Base-by-base conservation (phyloP, 305 asterid genomes). In the Fraxinus platypoda region DNA sequence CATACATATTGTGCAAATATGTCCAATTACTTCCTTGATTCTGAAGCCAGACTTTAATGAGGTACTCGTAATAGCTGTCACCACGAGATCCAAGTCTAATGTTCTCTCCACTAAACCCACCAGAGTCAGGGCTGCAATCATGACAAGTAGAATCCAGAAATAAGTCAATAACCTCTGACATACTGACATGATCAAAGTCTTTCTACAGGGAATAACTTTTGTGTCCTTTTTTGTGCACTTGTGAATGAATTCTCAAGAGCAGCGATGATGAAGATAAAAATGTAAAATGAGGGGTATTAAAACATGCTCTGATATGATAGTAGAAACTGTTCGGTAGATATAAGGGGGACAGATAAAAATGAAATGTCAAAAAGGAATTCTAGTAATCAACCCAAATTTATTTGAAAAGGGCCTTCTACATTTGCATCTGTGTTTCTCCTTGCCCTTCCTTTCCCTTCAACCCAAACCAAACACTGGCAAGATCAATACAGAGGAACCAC, bases 71-170 rank as follows among this genome's bases (percentile, higher is more conserved):
- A 87, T 96, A 96, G 90, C 98, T 94, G 89, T 96, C 99, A 54
- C 98, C 98, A 35, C 98, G 97, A 76, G 99, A 96, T 87, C 98
- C 98, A 84, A 96, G 98, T 87, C 99, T 92, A 81, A 96, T 94
- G 85, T 93, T 94, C n/a, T 93, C 91, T 81, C 99, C 98, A 79
- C 90, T 92, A 86, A 94, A 96, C 49, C 86, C 88, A 86, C 98
- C 99, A 72, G 97, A 89, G 17, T 83, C 86, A 87, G 99, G 99
- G 88, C 98, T 94, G 97, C 88, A 87, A 78, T 62, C 84, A 90
- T 59, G 74, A 87, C 26, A 85, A 81, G 81, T 17, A 64, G 68
- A 88, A 87, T 54, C 64, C 64, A 76, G 72, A 38, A 85, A 81
- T n/a, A n/a, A n/a, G n/a, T n/a, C n/a, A n/a, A n/a, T 77, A 72